Evolutionary conservation across 306 rosid genomes (phyloP).

Genomic region (Rosa lucieae): DNA sequence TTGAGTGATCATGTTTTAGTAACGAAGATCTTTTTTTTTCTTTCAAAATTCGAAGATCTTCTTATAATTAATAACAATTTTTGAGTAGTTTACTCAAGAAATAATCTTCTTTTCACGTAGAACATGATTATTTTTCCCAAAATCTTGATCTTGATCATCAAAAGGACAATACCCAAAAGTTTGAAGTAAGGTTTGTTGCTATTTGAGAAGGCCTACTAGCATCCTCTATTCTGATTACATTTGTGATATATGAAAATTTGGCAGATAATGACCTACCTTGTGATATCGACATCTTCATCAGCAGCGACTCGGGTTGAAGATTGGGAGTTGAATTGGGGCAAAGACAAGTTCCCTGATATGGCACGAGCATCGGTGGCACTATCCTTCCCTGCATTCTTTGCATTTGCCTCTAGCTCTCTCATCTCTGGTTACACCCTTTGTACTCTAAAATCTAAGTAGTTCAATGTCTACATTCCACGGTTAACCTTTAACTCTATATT

Average conservation of each 20-base stretch:
- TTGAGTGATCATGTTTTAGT: too few species aligned
- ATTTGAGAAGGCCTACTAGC: background rate
- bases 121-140: too few species aligned
- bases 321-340: conserved; percentile 87
- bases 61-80: too few species aligned
- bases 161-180: background rate
- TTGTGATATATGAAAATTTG: background rate
- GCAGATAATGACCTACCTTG: conserved; percentile 80
- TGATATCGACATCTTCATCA: conserved; percentile 80
- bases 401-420: conserved; percentile 68
- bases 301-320: conserved; percentile 84
- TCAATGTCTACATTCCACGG: background rate
- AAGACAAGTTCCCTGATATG: conserved; percentile 75
- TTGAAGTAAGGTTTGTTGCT: background rate
- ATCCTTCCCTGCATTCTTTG: conserved; percentile 70
- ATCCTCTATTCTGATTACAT: background rate
- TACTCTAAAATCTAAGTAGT: conserved; percentile 42
- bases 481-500: background rate
- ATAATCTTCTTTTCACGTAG: too few species aligned
- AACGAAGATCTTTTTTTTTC: too few species aligned
- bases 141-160: background rate
- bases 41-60: too few species aligned
- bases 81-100: too few species aligned
- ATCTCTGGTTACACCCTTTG: conserved; percentile 67
- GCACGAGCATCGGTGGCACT: conserved; percentile 65